Base-by-base conservation (phyloP, 1,284 basidiomycete species). In the Irpex sp. region DNA sequence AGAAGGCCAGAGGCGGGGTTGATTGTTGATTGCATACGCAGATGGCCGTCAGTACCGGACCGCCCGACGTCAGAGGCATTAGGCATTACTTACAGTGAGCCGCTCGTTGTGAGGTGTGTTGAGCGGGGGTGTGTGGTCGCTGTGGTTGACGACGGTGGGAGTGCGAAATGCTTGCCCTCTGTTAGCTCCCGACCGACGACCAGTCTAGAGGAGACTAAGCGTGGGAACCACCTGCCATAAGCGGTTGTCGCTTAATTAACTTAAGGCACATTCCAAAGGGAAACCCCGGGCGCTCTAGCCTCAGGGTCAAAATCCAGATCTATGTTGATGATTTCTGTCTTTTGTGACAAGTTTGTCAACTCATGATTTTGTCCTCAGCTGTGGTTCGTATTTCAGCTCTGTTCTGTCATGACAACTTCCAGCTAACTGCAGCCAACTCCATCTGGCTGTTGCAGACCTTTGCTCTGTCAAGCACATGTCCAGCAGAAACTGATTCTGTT, bases 1-100 rank as follows among this genome's bases (percentile, higher is more conserved):
- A 54, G 52, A 54, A 54, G 52, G 33, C 52, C 14, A 23, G 48
- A 51, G 48, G 48, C 48, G 18, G 21, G 14, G 28, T 28, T 54
- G 52, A 54, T 54, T 51, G 52, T 28, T 54, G 52, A 54, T 54
- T 54, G n/a, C 52, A 54, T 16, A n/a, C n/a, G 39, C 39, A 54
- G 52, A 54, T 54, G 52, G 28, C 52, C 52, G 52, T 54, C 28
- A 54, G 52, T 28, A 54, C 52, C 52, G 33, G 52, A 54, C 21
- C 28, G 33, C 28, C 35, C 14, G 21, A 36, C 52, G 33, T 10
- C 52, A 28, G 33, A n/a, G n/a, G n/a, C n/a, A n/a, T n/a, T n/a
- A 28, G 21, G 5, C 12, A 28, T 23, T 14, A 54, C 52, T 54
- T 35, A 54, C 52, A 35, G 4, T 28, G 12, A 2, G 10, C 28